phyloP scores from a whole-genome alignment of 169 alveolate species.

The Theileria annulata region DNA sequence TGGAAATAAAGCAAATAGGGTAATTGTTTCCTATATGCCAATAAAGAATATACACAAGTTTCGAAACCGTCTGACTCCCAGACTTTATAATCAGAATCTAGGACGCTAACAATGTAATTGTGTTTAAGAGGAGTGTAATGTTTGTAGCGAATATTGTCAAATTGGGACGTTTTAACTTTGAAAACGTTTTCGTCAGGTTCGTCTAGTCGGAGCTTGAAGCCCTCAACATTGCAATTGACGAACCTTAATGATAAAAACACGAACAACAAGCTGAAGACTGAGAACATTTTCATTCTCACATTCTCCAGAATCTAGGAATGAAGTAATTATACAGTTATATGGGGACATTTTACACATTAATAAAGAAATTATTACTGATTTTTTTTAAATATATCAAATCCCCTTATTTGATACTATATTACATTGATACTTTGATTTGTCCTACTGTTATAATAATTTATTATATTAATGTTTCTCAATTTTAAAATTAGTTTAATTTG shows the following conservation, averaged over 20 bases:
- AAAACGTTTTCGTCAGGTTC: neutral
- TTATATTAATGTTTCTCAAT: too few relatives aligned
- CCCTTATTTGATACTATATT: neutral
- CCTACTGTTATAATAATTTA: too few relatives aligned
- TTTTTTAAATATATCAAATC: neutral
- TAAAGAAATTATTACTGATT: neutral
- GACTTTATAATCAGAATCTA: neutral
- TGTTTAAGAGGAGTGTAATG: neutral
- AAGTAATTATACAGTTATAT: neutral
- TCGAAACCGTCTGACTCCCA: conserved; percentile 4
- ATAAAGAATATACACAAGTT: neutral
- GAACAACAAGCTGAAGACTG: neutral
- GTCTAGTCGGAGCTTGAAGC: neutral
- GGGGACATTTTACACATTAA: neutral
- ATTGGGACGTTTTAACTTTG: neutral
- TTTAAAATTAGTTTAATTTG: neutral
- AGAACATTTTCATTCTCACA: neutral
- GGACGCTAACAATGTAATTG: neutral
- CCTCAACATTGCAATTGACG: neutral
- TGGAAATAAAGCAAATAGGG: conserved; percentile 1
- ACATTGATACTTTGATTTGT: too few relatives aligned
- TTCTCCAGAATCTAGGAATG: neutral
- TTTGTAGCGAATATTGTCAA: neutral
- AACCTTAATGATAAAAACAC: neutral
- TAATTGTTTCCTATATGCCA: conserved; percentile 2